These are phyloP conservation scores for Bertia moriformis DNA, from an alignment of 2,329 filamentous ascomycete genomes.

Conservation along the genomic window DNA sequence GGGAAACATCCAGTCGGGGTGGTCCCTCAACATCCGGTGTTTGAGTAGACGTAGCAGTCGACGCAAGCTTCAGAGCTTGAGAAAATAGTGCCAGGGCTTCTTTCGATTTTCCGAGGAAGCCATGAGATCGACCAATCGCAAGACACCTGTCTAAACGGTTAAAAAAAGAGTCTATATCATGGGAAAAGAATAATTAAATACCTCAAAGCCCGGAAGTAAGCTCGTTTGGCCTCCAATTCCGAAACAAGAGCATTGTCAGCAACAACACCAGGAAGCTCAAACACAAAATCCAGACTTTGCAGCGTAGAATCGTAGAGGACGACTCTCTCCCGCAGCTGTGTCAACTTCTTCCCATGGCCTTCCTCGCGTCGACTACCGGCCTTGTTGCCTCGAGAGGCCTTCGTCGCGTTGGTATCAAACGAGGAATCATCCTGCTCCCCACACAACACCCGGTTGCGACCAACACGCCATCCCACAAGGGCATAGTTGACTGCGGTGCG, in stretches of 20 bases:
- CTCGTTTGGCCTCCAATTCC: constrained; percentile 59
- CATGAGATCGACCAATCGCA: constrained; percentile 44
- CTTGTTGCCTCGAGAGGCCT: constrained; percentile 22
- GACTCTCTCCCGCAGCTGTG: constrained; percentile 69
- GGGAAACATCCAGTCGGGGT: constrained; percentile 16
- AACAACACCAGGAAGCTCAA: constrained; percentile 77
- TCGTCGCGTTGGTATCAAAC: constrained; percentile 23
- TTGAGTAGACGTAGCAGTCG: constrained; percentile 16
- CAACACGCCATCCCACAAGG: constrained; percentile 86
- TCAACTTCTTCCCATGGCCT: constrained; percentile 60
- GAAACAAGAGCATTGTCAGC: constrained; percentile 63
- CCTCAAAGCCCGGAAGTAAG: constrained; percentile 83
- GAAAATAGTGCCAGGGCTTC: constrained; percentile 45
- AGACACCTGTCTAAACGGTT: constrained; percentile 26
- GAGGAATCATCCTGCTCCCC: constrained; percentile 67
- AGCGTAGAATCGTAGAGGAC: constrained; percentile 84
- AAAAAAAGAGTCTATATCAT: background rate
- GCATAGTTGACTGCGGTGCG: constrained; percentile 88
- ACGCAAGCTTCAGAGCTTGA: constrained; percentile 32
- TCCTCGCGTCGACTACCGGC: constrained; percentile 30
- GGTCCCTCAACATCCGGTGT: background rate
- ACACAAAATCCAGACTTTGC: constrained; percentile 80
- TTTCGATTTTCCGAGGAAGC: constrained; percentile 33
- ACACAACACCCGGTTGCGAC: constrained; percentile 76
- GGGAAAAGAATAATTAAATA: constrained; percentile 22